Evolutionary conservation across 305 asterid genomes (phyloP).

Genomic region (Ajuga reptans): DNA sequence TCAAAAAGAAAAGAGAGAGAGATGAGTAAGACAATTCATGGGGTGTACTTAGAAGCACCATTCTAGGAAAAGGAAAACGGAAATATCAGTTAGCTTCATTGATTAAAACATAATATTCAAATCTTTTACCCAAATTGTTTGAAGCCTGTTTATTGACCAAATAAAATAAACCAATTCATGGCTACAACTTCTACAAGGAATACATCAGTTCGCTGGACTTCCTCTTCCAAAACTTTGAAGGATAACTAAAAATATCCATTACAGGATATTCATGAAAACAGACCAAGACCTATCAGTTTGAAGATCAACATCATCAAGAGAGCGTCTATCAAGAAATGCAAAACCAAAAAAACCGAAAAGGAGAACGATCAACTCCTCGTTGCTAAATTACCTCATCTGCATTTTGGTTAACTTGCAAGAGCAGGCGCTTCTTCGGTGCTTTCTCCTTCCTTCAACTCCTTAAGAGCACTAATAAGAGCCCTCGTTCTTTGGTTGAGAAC

Average conservation of each 20-base stretch:
- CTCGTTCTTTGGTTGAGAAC: slow-evolving; percentile 56
- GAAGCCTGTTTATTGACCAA: slow-evolving; percentile 22
- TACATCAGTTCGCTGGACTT: slow-evolving; percentile 12
- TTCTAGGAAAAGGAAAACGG: too few relatives aligned
- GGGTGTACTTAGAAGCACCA: too few relatives aligned
- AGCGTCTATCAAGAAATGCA: neutral
- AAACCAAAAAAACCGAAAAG: neutral
- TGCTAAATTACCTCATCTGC: slow-evolving; percentile 17
- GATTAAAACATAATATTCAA: neutral
- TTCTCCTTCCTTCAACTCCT: slow-evolving; percentile 53
- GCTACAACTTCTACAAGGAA: slow-evolving; percentile 19
- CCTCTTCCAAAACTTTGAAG: slow-evolving; percentile 5
- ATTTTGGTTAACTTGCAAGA: slow-evolving; percentile 18
- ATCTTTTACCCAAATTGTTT: neutral
- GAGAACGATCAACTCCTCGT: neutral
- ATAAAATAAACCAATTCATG: neutral
- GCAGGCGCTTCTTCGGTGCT: slow-evolving; percentile 26
- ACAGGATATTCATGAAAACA: neutral
- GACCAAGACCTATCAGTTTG: neutral
- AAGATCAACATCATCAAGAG: slow-evolving; percentile 5
- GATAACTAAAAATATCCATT: slow-evolving; percentile 9
- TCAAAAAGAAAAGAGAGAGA: too few relatives aligned
- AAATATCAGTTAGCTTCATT: too few relatives aligned
- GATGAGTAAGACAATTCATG: too few relatives aligned
- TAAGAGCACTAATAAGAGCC: slow-evolving; percentile 65